phyloP scores from a whole-genome alignment of 768 basidiomycete genomes.

The Peribolospora baueri region DNA sequence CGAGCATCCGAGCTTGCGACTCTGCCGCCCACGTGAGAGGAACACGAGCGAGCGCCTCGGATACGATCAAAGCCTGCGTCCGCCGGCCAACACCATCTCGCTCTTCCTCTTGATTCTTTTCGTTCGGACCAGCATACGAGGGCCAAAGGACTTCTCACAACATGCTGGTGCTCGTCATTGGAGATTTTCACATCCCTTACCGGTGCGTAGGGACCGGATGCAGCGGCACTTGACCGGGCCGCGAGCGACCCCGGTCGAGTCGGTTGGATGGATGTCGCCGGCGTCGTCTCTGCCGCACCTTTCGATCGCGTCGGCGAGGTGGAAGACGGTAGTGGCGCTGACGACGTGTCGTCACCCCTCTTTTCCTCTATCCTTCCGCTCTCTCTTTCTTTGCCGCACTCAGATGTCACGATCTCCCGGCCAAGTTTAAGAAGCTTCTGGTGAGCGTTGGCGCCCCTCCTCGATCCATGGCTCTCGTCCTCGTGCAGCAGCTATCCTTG shows the following conservation, averaged over 20 bases:
- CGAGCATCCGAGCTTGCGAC: too few relatives aligned
- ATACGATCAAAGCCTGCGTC: too few relatives aligned
- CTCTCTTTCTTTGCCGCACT: too few relatives aligned
- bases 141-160: not conserved
- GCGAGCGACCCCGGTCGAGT: not conserved
- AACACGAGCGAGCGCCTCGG: too few relatives aligned
- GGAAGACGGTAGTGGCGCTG: not conserved
- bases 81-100: too few relatives aligned
- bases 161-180: conserved; percentile 77
- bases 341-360: not conserved
- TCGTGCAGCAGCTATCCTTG: not conserved
- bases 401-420: conserved; percentile 61
- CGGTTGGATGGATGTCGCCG: not conserved
- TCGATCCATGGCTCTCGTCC: not conserved
- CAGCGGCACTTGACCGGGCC: not conserved
- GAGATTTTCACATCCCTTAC: conserved; percentile 90
- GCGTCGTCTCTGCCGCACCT: not conserved
- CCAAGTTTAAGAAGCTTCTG: conserved; percentile 89
- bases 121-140: too few relatives aligned
- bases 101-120: too few relatives aligned
- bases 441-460: conserved; percentile 18
- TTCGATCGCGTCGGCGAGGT: not conserved
- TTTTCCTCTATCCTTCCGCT: too few relatives aligned
- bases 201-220: conserved; percentile 14
- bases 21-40: too few relatives aligned